Conservation (phyloP, 176 grass and related monocot genomes). For the Aegilops tauschii region DNA sequence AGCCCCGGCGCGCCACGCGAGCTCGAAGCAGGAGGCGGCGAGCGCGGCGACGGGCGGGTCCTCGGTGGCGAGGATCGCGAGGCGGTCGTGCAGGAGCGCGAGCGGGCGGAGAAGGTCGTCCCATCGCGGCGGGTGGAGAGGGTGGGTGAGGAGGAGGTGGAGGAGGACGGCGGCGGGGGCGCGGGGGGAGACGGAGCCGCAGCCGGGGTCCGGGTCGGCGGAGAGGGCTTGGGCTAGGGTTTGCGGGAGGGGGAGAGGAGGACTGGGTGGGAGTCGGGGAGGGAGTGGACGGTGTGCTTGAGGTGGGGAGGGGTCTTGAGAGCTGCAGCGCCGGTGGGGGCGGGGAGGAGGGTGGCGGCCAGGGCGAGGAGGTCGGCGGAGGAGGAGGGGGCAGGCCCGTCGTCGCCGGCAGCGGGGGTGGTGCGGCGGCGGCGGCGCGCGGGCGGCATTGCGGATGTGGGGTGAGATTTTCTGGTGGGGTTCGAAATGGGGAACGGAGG, state of each 20-base stretch:
- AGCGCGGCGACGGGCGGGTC: slow-evolving; percentile 58
- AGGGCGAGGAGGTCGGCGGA: slow-evolving; percentile 48
- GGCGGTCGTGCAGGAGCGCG: slow-evolving; percentile 59
- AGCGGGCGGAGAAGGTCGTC: slow-evolving; percentile 54
- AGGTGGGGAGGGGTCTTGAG: slow-evolving; percentile 36
- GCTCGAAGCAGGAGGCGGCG: slow-evolving; percentile 64
- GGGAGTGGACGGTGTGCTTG: slow-evolving; percentile 35
- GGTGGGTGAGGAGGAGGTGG: slow-evolving; percentile 72
- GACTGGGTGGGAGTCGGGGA: slow-evolving; percentile 47
- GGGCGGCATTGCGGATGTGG: slow-evolving; percentile 28
- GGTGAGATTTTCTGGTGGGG: neutral
- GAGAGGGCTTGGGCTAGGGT: slow-evolving; percentile 17
- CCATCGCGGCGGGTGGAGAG: slow-evolving; percentile 44
- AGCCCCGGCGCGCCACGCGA: slow-evolving; percentile 62
- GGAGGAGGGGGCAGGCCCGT: slow-evolving; percentile 37
- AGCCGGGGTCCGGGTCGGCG: neutral
- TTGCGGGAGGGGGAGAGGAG: slow-evolving; percentile 43
- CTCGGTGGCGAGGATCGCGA: slow-evolving; percentile 49
- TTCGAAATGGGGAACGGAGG: slow-evolving; percentile 43
- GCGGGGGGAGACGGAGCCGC: slow-evolving; percentile 2
- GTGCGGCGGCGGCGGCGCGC: slow-evolving; percentile 38
- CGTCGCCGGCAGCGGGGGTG: slow-evolving; percentile 27
- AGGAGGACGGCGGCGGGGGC: slow-evolving; percentile 53
- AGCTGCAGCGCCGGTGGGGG: slow-evolving; percentile 18
- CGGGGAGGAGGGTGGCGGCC: slow-evolving; percentile 34